Evolutionary conservation across 2,329 filamentous ascomycete species (phyloP).

Genomic region (Trichoderma guizhouense): DNA sequence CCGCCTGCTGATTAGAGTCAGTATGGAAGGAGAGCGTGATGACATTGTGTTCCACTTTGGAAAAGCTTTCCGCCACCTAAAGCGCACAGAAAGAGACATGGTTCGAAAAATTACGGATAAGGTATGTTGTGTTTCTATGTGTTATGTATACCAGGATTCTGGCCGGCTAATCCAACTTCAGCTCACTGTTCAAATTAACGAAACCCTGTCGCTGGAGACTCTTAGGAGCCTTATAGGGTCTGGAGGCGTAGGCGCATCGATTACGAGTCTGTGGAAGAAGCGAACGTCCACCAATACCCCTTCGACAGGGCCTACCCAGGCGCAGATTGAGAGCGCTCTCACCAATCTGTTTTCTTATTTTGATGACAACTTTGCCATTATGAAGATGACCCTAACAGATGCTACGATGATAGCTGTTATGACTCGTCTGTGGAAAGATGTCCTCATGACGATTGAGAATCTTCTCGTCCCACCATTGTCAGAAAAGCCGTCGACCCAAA

Average conservation of each 20-base stretch:
- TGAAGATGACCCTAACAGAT: slow-evolving; percentile 93
- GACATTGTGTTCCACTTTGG: slow-evolving; percentile 99
- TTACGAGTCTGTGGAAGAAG: slow-evolving; percentile 68
- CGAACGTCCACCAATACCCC: slow-evolving; percentile 53
- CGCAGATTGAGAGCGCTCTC: slow-evolving; percentile 76
- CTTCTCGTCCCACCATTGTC: slow-evolving; percentile 90
- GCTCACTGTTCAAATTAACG: slow-evolving; percentile 90
- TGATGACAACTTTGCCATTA: slow-evolving; percentile 97
- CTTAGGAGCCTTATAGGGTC: slow-evolving; percentile 70
- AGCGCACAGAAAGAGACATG: slow-evolving; percentile 96
- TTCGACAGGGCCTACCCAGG: slow-evolving; percentile 61
- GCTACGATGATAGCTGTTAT: slow-evolving; percentile 98
- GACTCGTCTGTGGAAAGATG: slow-evolving; percentile 97
- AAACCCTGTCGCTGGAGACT: slow-evolving; percentile 79
- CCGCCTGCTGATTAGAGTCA: slow-evolving; percentile 81
- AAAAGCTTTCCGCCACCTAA: slow-evolving; percentile 91
- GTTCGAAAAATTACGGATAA: slow-evolving; percentile 97
- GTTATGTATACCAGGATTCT: neutral
- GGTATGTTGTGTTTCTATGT: slow-evolving; percentile 47
- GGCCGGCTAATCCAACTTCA: slow-evolving; percentile 33
- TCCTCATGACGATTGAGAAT: slow-evolving; percentile 83
- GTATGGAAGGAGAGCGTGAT: slow-evolving; percentile 97
- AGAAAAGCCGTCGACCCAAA: slow-evolving; percentile 87
- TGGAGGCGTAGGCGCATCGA: slow-evolving; percentile 65
- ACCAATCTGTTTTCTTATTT: slow-evolving; percentile 90